Evolutionary conservation across 257 asterid species (phyloP).

Genomic region (Capsicum chinense): DNA sequence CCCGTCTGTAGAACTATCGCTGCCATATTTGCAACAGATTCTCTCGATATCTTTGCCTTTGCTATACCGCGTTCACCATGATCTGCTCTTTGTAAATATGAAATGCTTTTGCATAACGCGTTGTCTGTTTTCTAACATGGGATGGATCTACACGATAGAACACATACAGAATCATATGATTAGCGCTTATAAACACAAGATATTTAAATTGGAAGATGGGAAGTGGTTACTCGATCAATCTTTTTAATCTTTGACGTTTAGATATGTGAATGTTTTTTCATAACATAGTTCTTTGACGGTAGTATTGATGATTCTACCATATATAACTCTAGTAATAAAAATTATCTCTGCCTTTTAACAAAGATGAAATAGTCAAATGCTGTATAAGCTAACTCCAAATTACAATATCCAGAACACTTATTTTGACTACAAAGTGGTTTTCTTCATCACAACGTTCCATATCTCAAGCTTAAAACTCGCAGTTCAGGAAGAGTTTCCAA

Average conservation of each 20-base stretch:
- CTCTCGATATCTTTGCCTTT: slow-evolving; percentile 23
- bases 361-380: background rate
- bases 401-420: background rate
- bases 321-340: background rate
- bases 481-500: no score
- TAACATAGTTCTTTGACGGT: background rate
- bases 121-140: slow-evolving; percentile 26
- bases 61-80: background rate
- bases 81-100: slow-evolving; percentile 20
- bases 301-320: slow-evolving; percentile 3
- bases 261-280: background rate
- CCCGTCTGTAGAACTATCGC: slow-evolving; percentile 31
- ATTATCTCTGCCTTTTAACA: background rate
- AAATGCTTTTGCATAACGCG: slow-evolving; percentile 19
- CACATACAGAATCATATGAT: slow-evolving; percentile 30
- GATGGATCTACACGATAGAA: slow-evolving; percentile 32
- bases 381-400: slow-evolving; percentile 10
- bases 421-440: background rate
- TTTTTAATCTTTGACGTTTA: background rate
- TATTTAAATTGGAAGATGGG: no score
- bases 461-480: no score
- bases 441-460: no score
- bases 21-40: slow-evolving; percentile 29
- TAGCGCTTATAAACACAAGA: background rate
- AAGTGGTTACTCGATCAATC: background rate